A percentile compares a stretch with the other conserved stretches of the same genome.
phyloP scores from a whole-genome alignment of 1,284 basidiomycete species.

The Pascua sp. region DNA sequence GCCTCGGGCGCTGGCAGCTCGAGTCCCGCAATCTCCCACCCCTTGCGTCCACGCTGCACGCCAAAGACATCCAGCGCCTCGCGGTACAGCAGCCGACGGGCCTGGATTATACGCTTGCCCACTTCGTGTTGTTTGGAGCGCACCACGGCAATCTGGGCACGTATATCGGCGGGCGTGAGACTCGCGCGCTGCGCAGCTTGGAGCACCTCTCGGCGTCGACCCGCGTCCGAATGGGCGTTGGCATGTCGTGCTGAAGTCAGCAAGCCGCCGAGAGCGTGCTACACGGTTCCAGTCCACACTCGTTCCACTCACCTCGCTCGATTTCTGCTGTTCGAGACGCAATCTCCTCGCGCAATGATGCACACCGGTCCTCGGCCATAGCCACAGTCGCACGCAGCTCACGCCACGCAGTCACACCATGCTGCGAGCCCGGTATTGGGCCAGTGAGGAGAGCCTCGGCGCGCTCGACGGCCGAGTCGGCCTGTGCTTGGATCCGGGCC shows the following conservation, averaged over 20 bases:
- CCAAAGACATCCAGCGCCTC: conserved; percentile 42
- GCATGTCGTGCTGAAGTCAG: conserved; percentile 10
- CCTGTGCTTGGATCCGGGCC: conserved; percentile 13
- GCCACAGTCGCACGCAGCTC: conserved; percentile 34
- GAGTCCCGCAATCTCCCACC: conserved; percentile 39
- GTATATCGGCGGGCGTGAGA: conserved; percentile 7
- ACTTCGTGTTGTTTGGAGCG: conserved; percentile 23
- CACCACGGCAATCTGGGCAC: conserved; percentile 11
- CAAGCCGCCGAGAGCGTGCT: neutral
- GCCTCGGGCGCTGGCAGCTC: conserved; percentile 28
- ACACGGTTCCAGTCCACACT: neutral
- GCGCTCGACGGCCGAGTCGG: conserved; percentile 11
- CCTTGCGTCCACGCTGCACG: conserved; percentile 17
- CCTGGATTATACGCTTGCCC: conserved; percentile 30
- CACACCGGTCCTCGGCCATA: conserved; percentile 19
- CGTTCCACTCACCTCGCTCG: conserved; percentile 11
- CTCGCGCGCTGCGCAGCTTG: conserved; percentile 2
- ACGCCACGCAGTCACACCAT: conserved; percentile 25
- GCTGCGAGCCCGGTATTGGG: neutral
- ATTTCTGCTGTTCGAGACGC: conserved; percentile 8
- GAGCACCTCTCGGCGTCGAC: conserved; percentile 2
- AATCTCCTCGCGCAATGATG: conserved; percentile 15
- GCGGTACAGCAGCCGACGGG: conserved; percentile 33
- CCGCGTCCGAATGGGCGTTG: neutral
- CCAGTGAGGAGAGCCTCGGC: conserved; percentile 15